Evolutionary conservation across 1,139 yeast species (phyloP).

Genomic region (Entelexis sorbosivorans): DNA sequence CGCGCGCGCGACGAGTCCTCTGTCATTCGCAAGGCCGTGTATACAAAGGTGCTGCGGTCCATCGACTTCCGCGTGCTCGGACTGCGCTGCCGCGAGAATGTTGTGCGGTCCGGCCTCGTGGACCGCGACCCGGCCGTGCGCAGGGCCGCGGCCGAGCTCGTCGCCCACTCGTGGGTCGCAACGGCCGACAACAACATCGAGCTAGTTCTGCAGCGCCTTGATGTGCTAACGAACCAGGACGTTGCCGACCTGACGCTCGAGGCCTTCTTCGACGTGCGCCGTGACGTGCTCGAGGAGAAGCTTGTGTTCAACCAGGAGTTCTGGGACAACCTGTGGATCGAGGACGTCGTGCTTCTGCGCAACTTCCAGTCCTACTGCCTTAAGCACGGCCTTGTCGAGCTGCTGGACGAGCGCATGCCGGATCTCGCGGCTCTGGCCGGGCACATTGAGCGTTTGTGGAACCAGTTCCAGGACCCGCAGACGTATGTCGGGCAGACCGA

Average conservation of each 20-base stretch:
- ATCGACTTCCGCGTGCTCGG: slow-evolving; percentile 56
- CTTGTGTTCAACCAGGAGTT: slow-evolving; percentile 43
- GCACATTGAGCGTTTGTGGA: slow-evolving; percentile 41
- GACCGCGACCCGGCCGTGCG: slow-evolving; percentile 73
- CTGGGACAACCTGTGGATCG: slow-evolving; percentile 66
- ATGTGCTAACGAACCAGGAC: slow-evolving; percentile 48
- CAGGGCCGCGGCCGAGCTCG: slow-evolving; percentile 59
- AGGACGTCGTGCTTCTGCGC: slow-evolving; percentile 61
- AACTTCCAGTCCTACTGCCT: slow-evolving; percentile 54
- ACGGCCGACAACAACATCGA: slow-evolving; percentile 58
- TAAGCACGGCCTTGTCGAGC: slow-evolving; percentile 39
- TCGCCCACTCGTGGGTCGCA: slow-evolving; percentile 62
- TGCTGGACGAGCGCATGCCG: slow-evolving; percentile 64
- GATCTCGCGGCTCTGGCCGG: slow-evolving; percentile 66
- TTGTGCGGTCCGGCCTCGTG: slow-evolving; percentile 72
- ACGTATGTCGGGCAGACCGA: slow-evolving; percentile 37
- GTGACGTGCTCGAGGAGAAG: slow-evolving; percentile 45
- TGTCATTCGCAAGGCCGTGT: slow-evolving; percentile 61
- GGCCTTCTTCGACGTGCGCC: slow-evolving; percentile 49
- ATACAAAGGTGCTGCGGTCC: slow-evolving; percentile 55
- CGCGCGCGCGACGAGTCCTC: slow-evolving; percentile 74
- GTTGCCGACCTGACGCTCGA: slow-evolving; percentile 52
- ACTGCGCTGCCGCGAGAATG: slow-evolving; percentile 48
- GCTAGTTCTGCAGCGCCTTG: slow-evolving; percentile 58
- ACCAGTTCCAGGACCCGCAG: slow-evolving; percentile 31